Base-by-base conservation (phyloP, 2,329 filamentous ascomycete species). In the Colletotrichum godetiae region DNA sequence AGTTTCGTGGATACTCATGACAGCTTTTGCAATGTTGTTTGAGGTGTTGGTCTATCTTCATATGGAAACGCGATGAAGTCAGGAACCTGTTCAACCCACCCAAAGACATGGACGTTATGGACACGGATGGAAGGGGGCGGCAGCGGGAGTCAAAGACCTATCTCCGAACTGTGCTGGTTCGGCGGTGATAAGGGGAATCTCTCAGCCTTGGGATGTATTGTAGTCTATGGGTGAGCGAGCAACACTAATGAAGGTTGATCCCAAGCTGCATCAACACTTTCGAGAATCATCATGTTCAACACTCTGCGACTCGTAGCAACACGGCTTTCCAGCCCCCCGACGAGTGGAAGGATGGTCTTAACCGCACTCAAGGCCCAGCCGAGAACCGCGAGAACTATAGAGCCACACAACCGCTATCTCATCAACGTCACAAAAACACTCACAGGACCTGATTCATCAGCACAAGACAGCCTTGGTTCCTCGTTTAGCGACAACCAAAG, bases 401-500 rank as follows among this genome's bases (percentile, higher is more conserved):
- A 4, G 11, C 8, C 5, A 49, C 19, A 49, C 3, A n/a, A 49
- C 0, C 2, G 7, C 0, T 1, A 19, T 19, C 42, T 11, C 19
- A 8, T 2, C 3, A 49, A 49, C 3, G 8, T 0, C 8, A 49
- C 19, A 0, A 0, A 49, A 7, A 22, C 8, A 49, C 19, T n/a
- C 0, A 0, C 15, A n/a, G n/a, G 0, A 15, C 8, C 19, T 49
- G 0, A 4, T 7, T 0, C 4, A n/a, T n/a, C 19, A 22, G 15
- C 42, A 2, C 19, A 8, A 10, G 19, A 49, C 7, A 22, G 4
- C 19, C 8, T 49, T 1, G 19, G 11, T 19, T 2, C 8, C 42
- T 49, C 42, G 1, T n/a, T 11, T 0, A 49, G 19, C 42, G n/a
- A 19, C 1, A 49, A 49, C 3, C 19, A 49, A 11, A 49, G 42